Evolutionary conservation across 2,329 filamentous ascomycete species (phyloP).

Genomic region (Claviceps sp.): DNA sequence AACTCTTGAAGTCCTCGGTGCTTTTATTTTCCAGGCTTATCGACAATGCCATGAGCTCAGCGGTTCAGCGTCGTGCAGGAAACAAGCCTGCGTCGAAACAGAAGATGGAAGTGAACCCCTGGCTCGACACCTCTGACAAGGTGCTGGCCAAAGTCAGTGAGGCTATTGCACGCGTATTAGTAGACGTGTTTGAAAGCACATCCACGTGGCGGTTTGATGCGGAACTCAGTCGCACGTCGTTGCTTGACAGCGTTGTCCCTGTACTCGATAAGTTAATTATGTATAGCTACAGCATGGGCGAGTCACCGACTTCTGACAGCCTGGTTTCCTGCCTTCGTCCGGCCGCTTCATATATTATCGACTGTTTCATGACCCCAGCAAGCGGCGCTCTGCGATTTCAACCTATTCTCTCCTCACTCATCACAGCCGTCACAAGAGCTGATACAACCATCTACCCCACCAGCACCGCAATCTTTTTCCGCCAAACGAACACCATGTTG

Average conservation of each 20-base stretch:
- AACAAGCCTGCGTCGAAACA: conserved; percentile 34
- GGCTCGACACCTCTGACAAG: conserved; percentile 66
- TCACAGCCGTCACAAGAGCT: conserved; percentile 32
- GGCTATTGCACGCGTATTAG: conserved; percentile 59
- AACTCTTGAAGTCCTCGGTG: conserved; percentile 62
- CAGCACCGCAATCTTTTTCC: conserved; percentile 39
- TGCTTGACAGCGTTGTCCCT: conserved; percentile 54
- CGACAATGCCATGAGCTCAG: conserved; percentile 58
- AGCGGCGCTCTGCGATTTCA: conserved; percentile 61
- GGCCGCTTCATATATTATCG: conserved; percentile 62
- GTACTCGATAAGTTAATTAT: conserved; percentile 59
- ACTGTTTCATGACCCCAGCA: conserved; percentile 60
- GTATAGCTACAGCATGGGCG: conserved; percentile 64
- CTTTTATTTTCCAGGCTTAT: conserved; percentile 63
- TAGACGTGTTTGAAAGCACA: conserved; percentile 78
- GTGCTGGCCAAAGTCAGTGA: conserved; percentile 58
- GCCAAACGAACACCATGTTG: conserved; percentile 52
- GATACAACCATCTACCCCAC: conserved; percentile 49
- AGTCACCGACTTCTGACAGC: conserved; percentile 31
- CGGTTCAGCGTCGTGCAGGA: conserved; percentile 50
- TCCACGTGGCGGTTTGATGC: conserved; percentile 72
- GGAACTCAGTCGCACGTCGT: conserved; percentile 51
- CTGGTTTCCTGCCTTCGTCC: conserved; percentile 51
- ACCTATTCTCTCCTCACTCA: conserved; percentile 59
- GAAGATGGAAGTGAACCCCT: conserved; percentile 36